phyloP scores from a whole-genome alignment of 139 green algal species.

The Closterium sp. region DNA sequence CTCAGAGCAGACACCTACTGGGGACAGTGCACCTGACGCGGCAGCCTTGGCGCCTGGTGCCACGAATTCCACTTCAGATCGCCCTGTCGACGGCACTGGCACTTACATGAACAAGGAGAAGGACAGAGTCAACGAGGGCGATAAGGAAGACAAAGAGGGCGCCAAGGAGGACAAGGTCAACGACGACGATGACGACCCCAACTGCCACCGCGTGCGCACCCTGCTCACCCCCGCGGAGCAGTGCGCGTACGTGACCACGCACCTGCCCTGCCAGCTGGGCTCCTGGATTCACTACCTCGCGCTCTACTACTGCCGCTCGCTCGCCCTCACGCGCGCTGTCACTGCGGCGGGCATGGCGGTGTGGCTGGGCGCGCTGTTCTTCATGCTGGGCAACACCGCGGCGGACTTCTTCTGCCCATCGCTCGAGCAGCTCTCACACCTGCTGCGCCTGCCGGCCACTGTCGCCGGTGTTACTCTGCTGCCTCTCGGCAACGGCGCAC shows the following conservation, averaged over 20 bases:
- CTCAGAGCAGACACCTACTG: not conserved
- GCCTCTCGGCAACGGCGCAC: conserved; percentile 60
- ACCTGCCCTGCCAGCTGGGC: conserved; percentile 15
- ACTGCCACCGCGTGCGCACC: not conserved
- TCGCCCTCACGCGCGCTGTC: not conserved
- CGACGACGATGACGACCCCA: not conserved
- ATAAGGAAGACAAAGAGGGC: no score
- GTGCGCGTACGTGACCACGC: conserved; percentile 35
- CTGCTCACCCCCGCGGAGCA: not conserved
- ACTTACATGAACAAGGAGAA: no score
- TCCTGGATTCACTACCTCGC: conserved; percentile 48
- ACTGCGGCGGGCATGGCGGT: not conserved
- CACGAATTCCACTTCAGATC: not conserved
- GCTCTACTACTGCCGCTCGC: conserved; percentile 46
- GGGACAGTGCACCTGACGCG: not conserved
- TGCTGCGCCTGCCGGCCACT: conserved; percentile 50
- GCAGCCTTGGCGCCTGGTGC: not conserved
- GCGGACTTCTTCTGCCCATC: conserved; percentile 58
- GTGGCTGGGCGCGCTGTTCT: conserved; percentile 53
- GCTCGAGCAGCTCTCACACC: conserved; percentile 36
- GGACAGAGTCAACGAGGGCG: no score
- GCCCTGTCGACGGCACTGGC: no score
- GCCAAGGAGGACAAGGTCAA: not conserved
- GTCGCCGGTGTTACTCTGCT: conserved; percentile 61
- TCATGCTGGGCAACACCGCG: conserved; percentile 56